A percentile compares a stretch with the other conserved stretches of the same genome.
Conservation (phyloP, 2,329 filamentous ascomycete species). For the Lachnellula hyalina region DNA sequence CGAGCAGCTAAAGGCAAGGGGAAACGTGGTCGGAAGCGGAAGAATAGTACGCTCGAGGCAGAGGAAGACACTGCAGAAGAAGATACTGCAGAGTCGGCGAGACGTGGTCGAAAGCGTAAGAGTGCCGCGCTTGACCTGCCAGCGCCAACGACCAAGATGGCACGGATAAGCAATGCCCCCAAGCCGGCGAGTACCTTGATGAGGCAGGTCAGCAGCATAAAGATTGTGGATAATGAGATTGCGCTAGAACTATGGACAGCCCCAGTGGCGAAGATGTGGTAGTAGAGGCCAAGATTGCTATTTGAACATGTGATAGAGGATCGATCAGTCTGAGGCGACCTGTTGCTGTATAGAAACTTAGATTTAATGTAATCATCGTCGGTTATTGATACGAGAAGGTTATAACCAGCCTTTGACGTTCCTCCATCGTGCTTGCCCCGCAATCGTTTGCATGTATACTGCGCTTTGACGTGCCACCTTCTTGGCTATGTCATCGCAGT, state of each 20-base stretch:
- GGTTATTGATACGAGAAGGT: conserved; percentile 9
- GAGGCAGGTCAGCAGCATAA: conserved; percentile 13
- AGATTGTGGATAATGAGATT: conserved; percentile 17
- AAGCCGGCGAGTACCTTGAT: conserved; percentile 10
- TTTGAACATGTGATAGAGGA: conserved; percentile 9
- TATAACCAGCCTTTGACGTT: conserved; percentile 5
- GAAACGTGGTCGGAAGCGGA: conserved; percentile 12
- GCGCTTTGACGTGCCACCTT: conserved; percentile 10
- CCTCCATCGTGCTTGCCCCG: conserved; percentile 6
- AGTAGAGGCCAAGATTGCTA: conserved; percentile 13
- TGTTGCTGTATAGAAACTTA: conserved; percentile 15
- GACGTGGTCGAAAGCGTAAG: conserved; percentile 8
- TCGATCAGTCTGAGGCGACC: conserved; percentile 13
- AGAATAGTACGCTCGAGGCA: conserved; percentile 6
- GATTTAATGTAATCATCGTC: conserved; percentile 17
- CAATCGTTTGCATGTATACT: conserved; percentile 7
- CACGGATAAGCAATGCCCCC: conserved; percentile 4
- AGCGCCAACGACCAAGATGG: conserved; percentile 6
- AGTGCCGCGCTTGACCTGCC: conserved; percentile 5
- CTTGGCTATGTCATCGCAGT: conserved; percentile 15
- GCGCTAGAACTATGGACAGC: conserved; percentile 19
- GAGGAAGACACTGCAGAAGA: conserved; percentile 7
- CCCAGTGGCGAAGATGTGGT: conserved; percentile 20
- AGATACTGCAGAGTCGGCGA: conserved; percentile 2
- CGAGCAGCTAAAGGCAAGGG: conserved; percentile 14